phyloP scores from a whole-genome alignment of 108 stramenopile genomes.

The Pseudonitzschia delicatissima region DNA sequence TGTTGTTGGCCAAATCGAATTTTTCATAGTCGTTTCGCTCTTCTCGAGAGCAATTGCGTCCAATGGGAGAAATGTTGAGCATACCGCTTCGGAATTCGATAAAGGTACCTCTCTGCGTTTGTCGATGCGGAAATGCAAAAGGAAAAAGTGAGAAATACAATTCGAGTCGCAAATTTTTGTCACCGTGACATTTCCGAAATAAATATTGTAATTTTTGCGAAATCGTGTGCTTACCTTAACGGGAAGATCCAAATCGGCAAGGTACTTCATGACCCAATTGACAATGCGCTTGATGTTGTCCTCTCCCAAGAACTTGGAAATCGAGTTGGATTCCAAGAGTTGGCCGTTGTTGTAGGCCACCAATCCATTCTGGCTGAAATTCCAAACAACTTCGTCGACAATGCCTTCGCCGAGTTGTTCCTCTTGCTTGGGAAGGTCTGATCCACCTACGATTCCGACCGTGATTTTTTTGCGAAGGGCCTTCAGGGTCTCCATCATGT shows the following conservation, averaged over 20 bases:
- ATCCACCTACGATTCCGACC: constrained; percentile 97
- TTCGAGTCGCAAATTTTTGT: background rate
- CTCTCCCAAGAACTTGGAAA: constrained; percentile 92
- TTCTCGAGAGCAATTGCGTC: constrained; percentile 95
- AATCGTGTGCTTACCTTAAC: constrained; percentile 71
- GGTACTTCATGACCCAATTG: constrained; percentile 93
- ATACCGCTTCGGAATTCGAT: constrained; percentile 99
- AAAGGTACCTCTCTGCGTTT: constrained; percentile 97
- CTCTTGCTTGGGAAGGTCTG: constrained; percentile 97
- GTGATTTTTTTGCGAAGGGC: constrained; percentile 88
- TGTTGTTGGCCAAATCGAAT: constrained; percentile 81
- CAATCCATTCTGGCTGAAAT: constrained; percentile 99
- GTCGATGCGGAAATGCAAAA: constrained; percentile 19
- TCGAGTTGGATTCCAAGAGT: constrained; percentile 82
- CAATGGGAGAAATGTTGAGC: constrained; percentile 99
- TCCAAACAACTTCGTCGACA: constrained; percentile 89
- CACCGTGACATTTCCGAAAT: too few relatives aligned
- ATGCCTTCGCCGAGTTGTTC: constrained; percentile 96
- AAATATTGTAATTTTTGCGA: background rate
- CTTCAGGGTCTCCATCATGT: constrained; percentile 89
- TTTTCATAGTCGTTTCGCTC: constrained; percentile 98
- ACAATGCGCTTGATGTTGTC: constrained; percentile 95
- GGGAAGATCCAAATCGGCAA: constrained; percentile 89
- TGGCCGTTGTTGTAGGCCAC: constrained; percentile 94
- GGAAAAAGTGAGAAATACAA: background rate